Conservation (phyloP, 805 yeast genomes). For the Metschnikowia lochheadii region DNA sequence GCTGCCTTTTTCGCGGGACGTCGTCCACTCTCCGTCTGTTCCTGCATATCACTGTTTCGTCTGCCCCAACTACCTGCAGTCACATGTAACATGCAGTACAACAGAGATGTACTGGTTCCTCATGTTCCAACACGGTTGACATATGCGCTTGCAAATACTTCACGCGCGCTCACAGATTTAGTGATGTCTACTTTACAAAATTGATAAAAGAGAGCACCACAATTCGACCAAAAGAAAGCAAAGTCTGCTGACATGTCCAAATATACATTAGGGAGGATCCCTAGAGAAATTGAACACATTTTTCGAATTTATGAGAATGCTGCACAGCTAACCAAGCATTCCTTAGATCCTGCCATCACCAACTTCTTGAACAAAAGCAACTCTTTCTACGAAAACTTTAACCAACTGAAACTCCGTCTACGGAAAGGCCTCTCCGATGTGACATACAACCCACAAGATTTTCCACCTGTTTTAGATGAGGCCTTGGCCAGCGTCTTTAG, state of each 20-base stretch:
- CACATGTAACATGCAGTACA: too few species aligned
- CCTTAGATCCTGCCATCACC: conserved; percentile 13
- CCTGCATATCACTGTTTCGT: too few species aligned
- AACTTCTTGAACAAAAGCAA: conserved; percentile 17
- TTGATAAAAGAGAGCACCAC: background rate
- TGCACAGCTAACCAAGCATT: conserved; percentile 8
- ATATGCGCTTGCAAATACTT: background rate
- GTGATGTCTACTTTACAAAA: background rate
- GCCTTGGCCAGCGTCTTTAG: conserved; percentile 21
- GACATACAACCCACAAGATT: conserved; percentile 18
- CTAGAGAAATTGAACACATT: conserved; percentile 18
- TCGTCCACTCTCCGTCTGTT: too few species aligned
- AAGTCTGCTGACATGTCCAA: conserved; percentile 10
- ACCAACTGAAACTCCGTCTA: conserved; percentile 19
- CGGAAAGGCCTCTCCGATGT: background rate
- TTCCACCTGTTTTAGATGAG: conserved; percentile 21
- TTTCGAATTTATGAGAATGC: conserved; percentile 20
- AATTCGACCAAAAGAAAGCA: background rate
- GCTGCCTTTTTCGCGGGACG: too few species aligned
- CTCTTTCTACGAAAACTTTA: conserved; percentile 19
- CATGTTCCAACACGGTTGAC: too few species aligned
- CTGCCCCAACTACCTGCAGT: too few species aligned
- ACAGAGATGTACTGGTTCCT: too few species aligned
- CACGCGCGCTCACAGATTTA: background rate
- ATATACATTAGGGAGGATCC: conserved; percentile 20